These are phyloP conservation scores for Fraxinus angustifolia DNA, from an alignment of 305 asterid genomes.

Conservation along the genomic window DNA sequence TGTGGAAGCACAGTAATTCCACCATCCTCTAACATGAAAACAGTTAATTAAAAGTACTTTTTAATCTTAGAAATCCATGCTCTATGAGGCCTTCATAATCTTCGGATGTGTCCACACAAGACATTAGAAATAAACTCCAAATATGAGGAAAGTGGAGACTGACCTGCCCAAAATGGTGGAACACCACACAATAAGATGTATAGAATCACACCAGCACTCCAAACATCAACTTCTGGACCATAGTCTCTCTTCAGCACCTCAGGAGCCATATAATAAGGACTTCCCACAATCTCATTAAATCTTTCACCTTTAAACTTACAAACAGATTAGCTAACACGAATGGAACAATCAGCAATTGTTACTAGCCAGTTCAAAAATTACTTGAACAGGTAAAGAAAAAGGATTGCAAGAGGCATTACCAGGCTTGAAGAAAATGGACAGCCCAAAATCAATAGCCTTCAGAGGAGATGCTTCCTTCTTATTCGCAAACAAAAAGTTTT, in stretches of 20 bases:
- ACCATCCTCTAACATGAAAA: background rate
- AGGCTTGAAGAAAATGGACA: slow-evolving; percentile 69
- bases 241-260: slow-evolving; percentile 69
- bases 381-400: background rate
- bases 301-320: slow-evolving; percentile 47
- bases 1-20: background rate
- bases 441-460: background rate
- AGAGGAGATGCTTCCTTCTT: background rate
- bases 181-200: slow-evolving; percentile 76
- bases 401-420: slow-evolving; percentile 36
- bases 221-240: slow-evolving; percentile 77
- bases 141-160: background rate
- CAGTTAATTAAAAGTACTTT: background rate
- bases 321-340: background rate
- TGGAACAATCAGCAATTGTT: background rate
- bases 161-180: slow-evolving; percentile 91
- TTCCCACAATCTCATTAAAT: slow-evolving; percentile 77
- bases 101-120: background rate
- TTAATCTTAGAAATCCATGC: background rate
- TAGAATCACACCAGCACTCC: slow-evolving; percentile 90
- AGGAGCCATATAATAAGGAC: slow-evolving; percentile 86
- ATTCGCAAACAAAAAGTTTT: background rate
- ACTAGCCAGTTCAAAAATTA: background rate
- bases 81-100: background rate
- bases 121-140: background rate